Conservation (phyloP, 306 rosid genomes). For the Oemleria cerasiformis region DNA sequence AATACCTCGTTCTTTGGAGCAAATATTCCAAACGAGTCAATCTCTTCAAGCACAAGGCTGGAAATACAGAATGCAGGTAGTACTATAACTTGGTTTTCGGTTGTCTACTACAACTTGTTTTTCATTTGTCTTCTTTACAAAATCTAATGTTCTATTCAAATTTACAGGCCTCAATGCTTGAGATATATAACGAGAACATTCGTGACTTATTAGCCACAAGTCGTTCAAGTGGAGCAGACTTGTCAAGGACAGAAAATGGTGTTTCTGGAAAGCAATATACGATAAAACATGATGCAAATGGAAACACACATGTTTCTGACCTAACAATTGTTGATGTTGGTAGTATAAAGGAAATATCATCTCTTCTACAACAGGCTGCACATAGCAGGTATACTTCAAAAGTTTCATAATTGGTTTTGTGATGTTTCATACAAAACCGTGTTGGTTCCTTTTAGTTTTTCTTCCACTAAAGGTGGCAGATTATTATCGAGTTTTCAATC, state of each 20-base stretch:
- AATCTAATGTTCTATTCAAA: conserved; percentile 4
- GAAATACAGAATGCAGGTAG: conserved; percentile 86
- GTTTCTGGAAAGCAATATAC: conserved; percentile 72
- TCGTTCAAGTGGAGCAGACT: conserved; percentile 52
- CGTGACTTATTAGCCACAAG: conserved; percentile 72
- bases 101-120: conserved; percentile 15
- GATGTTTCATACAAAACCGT: background rate
- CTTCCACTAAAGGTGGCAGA: background rate
- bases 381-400: conserved; percentile 59
- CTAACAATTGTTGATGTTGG: conserved; percentile 76
- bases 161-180: conserved; percentile 75
- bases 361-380: conserved; percentile 85
- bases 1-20: conserved; percentile 91
- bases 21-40: conserved; percentile 78
- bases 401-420: background rate
- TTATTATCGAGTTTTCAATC: background rate
- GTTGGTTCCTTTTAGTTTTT: background rate
- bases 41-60: conserved; percentile 80
- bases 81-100: conserved; percentile 15
- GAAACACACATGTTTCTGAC: conserved; percentile 81
- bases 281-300: conserved; percentile 85
- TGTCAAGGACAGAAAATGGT: conserved; percentile 50
- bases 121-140: conserved; percentile 10
- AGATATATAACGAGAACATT: conserved; percentile 89
- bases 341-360: conserved; percentile 77